A percentile compares a stretch with the other conserved stretches of the same genome.
These are phyloP conservation scores for Fusarium anguioides DNA, from an alignment of 2,329 filamentous ascomycete species.

Conservation along the genomic window DNA sequence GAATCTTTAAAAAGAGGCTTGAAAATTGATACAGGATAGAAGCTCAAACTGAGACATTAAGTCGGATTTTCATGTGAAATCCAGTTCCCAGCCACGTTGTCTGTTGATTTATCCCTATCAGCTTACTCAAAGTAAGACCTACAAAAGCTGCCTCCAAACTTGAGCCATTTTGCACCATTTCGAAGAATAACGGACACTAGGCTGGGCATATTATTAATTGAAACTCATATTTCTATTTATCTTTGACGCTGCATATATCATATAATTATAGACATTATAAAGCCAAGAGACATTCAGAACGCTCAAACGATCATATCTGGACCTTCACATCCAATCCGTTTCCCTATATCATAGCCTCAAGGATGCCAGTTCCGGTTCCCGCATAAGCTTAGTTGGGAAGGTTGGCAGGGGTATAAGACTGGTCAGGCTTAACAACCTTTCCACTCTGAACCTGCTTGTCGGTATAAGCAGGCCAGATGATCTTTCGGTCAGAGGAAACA, in stretches of 20 bases:
- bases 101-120: too few species aligned
- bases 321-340: not conserved
- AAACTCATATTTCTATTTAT: not conserved
- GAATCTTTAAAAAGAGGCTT: too few species aligned
- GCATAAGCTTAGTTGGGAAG: constrained; percentile 22
- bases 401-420: constrained; percentile 54
- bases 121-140: too few species aligned
- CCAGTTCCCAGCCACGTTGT: too few species aligned
- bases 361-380: not conserved
- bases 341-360: not conserved
- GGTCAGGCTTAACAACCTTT: constrained; percentile 59
- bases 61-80: too few species aligned
- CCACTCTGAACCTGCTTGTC: constrained; percentile 60
- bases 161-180: too few species aligned
- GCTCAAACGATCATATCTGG: not conserved
- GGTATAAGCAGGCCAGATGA: constrained; percentile 64
- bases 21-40: too few species aligned
- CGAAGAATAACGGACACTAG: too few species aligned
- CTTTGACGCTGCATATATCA: not conserved
- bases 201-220: too few species aligned
- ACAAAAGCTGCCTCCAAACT: too few species aligned
- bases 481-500: constrained; percentile 52
- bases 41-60: too few species aligned
- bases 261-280: not conserved
- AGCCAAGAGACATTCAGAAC: not conserved